Evolutionary conservation across 805 yeast genomes (phyloP).

Genomic region (Ogataea ganodermae): DNA sequence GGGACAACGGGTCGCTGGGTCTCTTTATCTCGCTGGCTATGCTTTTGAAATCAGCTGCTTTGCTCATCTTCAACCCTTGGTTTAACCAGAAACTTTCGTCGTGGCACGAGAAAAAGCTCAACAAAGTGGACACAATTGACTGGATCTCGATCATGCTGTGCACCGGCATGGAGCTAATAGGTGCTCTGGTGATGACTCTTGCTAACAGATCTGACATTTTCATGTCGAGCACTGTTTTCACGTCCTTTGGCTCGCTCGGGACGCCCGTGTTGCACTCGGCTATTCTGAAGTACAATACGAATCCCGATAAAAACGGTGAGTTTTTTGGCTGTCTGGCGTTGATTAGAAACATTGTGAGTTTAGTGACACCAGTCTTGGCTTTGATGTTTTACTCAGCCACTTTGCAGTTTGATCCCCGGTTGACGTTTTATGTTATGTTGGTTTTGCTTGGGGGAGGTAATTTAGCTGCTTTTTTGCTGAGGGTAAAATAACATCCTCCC

Average conservation of each 20-base stretch:
- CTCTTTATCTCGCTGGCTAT: conserved; percentile 55
- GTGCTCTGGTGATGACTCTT: conserved; percentile 38
- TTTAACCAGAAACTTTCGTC: conserved; percentile 40
- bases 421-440: conserved; percentile 35
- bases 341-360: conserved; percentile 49
- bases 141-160: conserved; percentile 31
- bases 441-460: conserved; percentile 6
- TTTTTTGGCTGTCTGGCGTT: conserved; percentile 70
- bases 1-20: conserved; percentile 59
- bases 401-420: conserved; percentile 39
- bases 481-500: too few species aligned
- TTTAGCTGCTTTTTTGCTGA: conserved; percentile 3
- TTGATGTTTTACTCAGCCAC: conserved; percentile 51
- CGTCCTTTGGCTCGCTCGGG: conserved; percentile 50
- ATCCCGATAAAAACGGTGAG: conserved; percentile 64
- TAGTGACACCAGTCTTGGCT: conserved; percentile 51
- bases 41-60: conserved; percentile 46
- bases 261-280: conserved; percentile 63
- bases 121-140: conserved; percentile 51
- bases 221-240: conserved; percentile 38
- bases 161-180: conserved; percentile 41
- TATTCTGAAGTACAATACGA: conserved; percentile 56
- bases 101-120: conserved; percentile 36
- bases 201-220: conserved; percentile 35
- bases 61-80: conserved; percentile 56